Base-by-base conservation (phyloP, 768 basidiomycete genomes). In the Suillus discolor region DNA sequence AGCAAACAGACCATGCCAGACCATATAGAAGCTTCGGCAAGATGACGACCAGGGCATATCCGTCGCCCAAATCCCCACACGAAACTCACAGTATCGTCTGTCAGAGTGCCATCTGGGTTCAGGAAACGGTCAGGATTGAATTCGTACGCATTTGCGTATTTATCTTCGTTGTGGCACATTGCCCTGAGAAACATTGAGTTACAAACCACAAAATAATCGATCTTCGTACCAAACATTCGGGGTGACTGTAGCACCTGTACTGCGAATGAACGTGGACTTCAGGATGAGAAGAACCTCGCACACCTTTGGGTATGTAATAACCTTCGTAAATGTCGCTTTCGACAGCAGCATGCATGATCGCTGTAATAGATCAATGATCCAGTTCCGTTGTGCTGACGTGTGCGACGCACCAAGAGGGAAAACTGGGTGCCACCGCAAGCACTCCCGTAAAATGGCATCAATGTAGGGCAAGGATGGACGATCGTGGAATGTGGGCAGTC, bases 111-210 rank as follows among this genome's bases (percentile, higher is more conserved):
- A 20, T 65, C 64, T 23, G 42, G 18, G 15, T 25, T 36, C 15
- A 87, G 67, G 77, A 83, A 89, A 60, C 87, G 78, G 66, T 86
- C 84, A 11, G 87, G 86, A 39, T 79, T 78, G 75, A 87, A 86
- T 42, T 70, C 69, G 55, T 80, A 79, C 4, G 87, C 84, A 41
- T 86, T 80, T 6, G 83, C 81, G 74, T 87, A 89, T 57, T 81
- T 74, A 12, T 69, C 73, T 55, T 80, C 78, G 72, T 87, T 83
- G 70, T 85, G 85, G n/a, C 85, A 75, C 57, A 80, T 78, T 12
- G 75, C 77, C 79, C 80, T 55, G 34, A 36, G 20, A 20, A 6
- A 6, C 3, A 34, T 55, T 55, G 36, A 13, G 80, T 62, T 3
- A 44, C 20, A 7, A n/a, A n/a, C 11, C 54, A 55, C 31, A 34